Evolutionary conservation across 257 asterid genomes (phyloP).

Genomic region (Solanum rostratum): DNA sequence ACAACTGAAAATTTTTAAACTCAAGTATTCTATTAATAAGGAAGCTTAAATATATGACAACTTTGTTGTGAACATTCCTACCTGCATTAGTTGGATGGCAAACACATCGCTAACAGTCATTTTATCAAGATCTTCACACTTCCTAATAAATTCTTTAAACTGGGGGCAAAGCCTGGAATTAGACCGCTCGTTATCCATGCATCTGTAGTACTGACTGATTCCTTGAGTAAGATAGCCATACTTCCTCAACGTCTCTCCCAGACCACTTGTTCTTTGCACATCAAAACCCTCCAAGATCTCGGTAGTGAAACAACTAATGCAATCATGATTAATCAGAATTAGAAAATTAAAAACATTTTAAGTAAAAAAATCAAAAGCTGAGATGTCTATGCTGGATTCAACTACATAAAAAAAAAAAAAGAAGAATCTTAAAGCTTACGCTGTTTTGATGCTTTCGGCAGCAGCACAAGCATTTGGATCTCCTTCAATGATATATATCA

Average conservation of each 20-base stretch:
- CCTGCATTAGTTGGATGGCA: slow-evolving; percentile 97
- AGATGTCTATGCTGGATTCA: background rate
- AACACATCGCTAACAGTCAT: slow-evolving; percentile 90
- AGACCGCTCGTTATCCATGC: slow-evolving; percentile 37
- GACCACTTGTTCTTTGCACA: slow-evolving; percentile 78
- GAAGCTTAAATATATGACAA: background rate
- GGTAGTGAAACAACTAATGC: slow-evolving; percentile 88
- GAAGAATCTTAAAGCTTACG: slow-evolving; percentile 38
- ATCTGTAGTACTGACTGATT: slow-evolving; percentile 55
- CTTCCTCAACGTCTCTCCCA: slow-evolving; percentile 78
- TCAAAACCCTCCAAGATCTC: slow-evolving; percentile 98
- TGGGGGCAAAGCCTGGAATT: slow-evolving; percentile 41
- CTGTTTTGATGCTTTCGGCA: slow-evolving; percentile 91
- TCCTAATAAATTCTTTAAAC: slow-evolving; percentile 53
- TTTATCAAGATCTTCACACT: slow-evolving; percentile 75
- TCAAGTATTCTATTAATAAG: background rate
- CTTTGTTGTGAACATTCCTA: slow-evolving; percentile 6
- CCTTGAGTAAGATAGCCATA: slow-evolving; percentile 84
- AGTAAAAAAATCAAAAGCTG: background rate
- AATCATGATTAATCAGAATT: slow-evolving; percentile 4
- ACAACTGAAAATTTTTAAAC: background rate
- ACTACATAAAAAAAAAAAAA: background rate
- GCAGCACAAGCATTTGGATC: slow-evolving; percentile 90
- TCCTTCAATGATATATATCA: slow-evolving; percentile 94
- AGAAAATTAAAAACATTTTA: slow-evolving; percentile 2